Evolutionary conservation across 106 monocot genomes (phyloP).

Genomic region (Acanthochlamys bracteata): DNA sequence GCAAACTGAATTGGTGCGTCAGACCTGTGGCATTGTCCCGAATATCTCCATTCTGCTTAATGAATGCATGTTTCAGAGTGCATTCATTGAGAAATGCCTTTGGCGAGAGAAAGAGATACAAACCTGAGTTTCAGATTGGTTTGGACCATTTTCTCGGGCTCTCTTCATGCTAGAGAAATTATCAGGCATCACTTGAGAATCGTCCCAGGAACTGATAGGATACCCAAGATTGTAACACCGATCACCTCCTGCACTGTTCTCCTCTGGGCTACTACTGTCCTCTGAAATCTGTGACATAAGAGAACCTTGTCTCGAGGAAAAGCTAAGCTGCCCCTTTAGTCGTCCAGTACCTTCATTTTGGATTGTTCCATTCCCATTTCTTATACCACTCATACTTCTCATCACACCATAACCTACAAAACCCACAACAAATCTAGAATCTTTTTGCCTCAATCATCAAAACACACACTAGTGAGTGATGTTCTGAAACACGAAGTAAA

Average conservation of each 20-base stretch:
- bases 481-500: no score
- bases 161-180: constrained; percentile 43
- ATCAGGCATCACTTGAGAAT: constrained; percentile 33
- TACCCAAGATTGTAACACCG: constrained; percentile 45
- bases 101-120: neutral
- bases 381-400: constrained; percentile 29
- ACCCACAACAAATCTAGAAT: neutral
- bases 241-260: constrained; percentile 12
- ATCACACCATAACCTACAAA: constrained; percentile 39
- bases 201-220: constrained; percentile 57
- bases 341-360: constrained; percentile 13
- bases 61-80: neutral
- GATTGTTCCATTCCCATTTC: constrained; percentile 14
- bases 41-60: constrained; percentile 23
- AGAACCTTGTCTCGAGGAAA: constrained; percentile 63
- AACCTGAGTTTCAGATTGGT: constrained; percentile 42
- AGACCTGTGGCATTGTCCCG: constrained; percentile 29
- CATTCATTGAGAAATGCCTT: neutral
- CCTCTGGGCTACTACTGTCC: constrained; percentile 41
- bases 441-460: neutral
- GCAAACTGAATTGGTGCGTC: constrained; percentile 65
- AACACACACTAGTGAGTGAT: no score
- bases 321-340: constrained; percentile 61
- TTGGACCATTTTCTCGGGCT: constrained; percentile 26
- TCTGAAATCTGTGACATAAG: constrained; percentile 79